phyloP scores from a whole-genome alignment of 2,329 filamentous ascomycete species.

The Colletotrichum lentis region DNA sequence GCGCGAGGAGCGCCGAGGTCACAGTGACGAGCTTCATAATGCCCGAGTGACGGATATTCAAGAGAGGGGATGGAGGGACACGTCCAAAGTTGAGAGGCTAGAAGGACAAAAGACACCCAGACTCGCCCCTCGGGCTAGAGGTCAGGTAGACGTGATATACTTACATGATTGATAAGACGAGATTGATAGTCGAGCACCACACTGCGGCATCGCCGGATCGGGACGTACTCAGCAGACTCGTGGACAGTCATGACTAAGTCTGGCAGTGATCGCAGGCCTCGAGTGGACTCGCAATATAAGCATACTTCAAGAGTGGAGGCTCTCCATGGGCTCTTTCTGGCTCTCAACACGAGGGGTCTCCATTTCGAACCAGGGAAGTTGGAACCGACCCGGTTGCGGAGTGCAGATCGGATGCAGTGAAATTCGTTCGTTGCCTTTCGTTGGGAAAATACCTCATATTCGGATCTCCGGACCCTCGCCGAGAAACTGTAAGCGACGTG shows the following conservation, averaged over 20 bases:
- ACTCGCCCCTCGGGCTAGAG: not conserved
- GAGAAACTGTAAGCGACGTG: not conserved
- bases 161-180: conserved; percentile 17
- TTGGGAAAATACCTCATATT: conserved; percentile 24
- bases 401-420: not conserved
- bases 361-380: not conserved
- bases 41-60: not conserved
- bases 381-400: not conserved
- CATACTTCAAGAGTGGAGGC: conserved; percentile 1
- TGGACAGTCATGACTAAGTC: not conserved
- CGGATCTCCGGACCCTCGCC: not conserved
- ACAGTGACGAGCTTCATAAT: conserved; percentile 31
- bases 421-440: not conserved
- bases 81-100: conserved; percentile 1
- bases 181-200: conserved; percentile 14
- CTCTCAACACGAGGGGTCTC: not conserved
- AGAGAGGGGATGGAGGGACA: not conserved
- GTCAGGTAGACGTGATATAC: not conserved
- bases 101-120: not conserved
- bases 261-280: not conserved
- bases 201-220: conserved; percentile 3
- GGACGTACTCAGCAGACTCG: not conserved
- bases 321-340: too few relatives aligned
- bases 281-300: conserved; percentile 15
- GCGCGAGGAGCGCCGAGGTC: conserved; percentile 27